Percentiles rank a stretch among this genome's conserved stretches.
phyloP scores from a whole-genome alignment of 441 rosid genomes.

The Pelargonium myrrhifolium region DNA sequence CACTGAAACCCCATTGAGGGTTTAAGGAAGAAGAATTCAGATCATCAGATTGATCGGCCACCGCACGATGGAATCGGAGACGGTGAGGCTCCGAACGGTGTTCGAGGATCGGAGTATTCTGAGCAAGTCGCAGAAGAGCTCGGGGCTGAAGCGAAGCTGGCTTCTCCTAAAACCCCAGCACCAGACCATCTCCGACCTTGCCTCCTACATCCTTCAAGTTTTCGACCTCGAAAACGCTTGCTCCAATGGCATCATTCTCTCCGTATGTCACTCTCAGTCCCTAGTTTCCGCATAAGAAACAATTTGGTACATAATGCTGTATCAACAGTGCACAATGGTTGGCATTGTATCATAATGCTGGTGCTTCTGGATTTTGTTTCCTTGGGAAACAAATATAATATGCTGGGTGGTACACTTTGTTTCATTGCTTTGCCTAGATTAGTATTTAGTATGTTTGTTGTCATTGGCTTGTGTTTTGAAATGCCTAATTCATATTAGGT shows the following conservation, averaged over 20 bases:
- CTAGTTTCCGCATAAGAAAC: conserved; percentile 11
- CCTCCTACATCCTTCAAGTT: conserved; percentile 41
- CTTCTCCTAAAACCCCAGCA: conserved; percentile 63
- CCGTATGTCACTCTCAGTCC: conserved; percentile 31
- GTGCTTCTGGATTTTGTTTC: background rate
- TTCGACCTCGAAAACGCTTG: conserved; percentile 58
- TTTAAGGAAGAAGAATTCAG: background rate
- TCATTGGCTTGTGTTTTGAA: background rate
- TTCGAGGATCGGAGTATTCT: conserved; percentile 44
- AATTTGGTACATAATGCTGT: background rate
- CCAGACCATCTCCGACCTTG: conserved; percentile 59
- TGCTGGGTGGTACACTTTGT: background rate
- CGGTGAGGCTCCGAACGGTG: conserved; percentile 53
- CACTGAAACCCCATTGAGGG: background rate
- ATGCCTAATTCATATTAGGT: background rate
- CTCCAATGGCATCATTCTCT: conserved; percentile 65
- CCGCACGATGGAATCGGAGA: conserved; percentile 28
- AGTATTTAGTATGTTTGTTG: background rate
- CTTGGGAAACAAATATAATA: background rate
- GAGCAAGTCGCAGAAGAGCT: conserved; percentile 45
- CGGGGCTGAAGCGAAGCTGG: conserved; percentile 68
- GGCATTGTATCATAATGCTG: background rate
- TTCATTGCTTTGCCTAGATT: background rate
- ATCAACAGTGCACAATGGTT: background rate
- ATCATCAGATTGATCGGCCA: background rate